phyloP scores from a whole-genome alignment of 495 filamentous ascomycete species.

The Penicillium lividum region DNA sequence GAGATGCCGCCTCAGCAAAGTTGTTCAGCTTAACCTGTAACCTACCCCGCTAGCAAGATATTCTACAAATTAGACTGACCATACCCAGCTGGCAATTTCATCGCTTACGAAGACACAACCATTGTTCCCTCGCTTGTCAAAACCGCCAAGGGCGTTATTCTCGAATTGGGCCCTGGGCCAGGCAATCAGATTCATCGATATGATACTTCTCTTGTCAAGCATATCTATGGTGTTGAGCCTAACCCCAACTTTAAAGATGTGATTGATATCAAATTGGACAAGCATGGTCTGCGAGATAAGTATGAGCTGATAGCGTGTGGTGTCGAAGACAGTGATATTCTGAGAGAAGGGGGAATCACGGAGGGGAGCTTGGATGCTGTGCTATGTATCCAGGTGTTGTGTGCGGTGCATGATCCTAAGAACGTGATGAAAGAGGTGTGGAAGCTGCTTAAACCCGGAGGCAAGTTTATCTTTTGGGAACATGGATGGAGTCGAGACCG shows the following conservation, averaged over 20 bases:
- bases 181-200: conserved; percentile 49
- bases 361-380: conserved; percentile 40
- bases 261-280: conserved; percentile 27
- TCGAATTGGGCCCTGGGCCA: conserved; percentile 52
- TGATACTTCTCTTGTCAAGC: conserved; percentile 30
- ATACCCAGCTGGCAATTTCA: conserved; percentile 26
- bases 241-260: conserved; percentile 28
- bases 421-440: conserved; percentile 28
- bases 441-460: conserved; percentile 35
- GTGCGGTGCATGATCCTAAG: conserved; percentile 26
- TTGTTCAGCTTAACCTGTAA: conserved; percentile 26
- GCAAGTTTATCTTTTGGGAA: conserved; percentile 48
- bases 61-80: conserved; percentile 6
- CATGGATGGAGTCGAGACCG: conserved; percentile 33
- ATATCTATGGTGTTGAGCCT: conserved; percentile 49
- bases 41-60: neutral
- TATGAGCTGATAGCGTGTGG: conserved; percentile 40
- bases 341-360: conserved; percentile 35
- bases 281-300: conserved; percentile 31
- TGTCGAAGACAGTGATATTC: conserved; percentile 39
- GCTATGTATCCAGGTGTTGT: conserved; percentile 32
- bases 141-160: conserved; percentile 38
- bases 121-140: conserved; percentile 42
- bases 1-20: conserved; percentile 24
- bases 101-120: conserved; percentile 43